Conservation (phyloP, 768 basidiomycete species). For the Hygrophoropsis aurantiaca region DNA sequence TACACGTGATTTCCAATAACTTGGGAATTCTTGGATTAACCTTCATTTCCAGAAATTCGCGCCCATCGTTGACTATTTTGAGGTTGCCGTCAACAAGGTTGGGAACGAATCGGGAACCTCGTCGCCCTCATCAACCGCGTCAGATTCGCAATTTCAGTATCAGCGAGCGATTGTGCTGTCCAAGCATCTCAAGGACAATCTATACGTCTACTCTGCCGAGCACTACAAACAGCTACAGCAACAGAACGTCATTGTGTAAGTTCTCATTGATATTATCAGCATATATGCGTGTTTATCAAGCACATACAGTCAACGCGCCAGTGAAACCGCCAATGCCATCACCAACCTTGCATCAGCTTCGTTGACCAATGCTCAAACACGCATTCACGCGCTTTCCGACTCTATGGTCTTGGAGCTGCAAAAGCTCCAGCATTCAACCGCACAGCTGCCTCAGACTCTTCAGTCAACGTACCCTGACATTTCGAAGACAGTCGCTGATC, state of each 20-base stretch:
- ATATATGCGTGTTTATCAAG: conserved; percentile 6
- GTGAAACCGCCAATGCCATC: conserved; percentile 65
- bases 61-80: conserved; percentile 75
- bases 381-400: conserved; percentile 60
- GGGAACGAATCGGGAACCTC: conserved; percentile 46
- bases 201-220: conserved; percentile 66
- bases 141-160: conserved; percentile 71
- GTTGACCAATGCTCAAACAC: conserved; percentile 51
- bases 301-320: conserved; percentile 59
- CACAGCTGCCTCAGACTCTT: conserved; percentile 57
- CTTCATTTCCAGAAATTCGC: conserved; percentile 51
- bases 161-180: conserved; percentile 72
- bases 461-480: conserved; percentile 60
- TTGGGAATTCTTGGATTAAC: conserved; percentile 10
- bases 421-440: conserved; percentile 60
- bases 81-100: conserved; percentile 52
- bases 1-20: conserved; percentile 15
- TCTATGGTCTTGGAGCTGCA: conserved; percentile 67
- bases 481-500: conserved; percentile 49
- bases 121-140: conserved; percentile 44
- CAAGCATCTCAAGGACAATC: conserved; percentile 58
- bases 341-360: conserved; percentile 59
- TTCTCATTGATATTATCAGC: background rate
- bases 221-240: conserved; percentile 69
- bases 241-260: conserved; percentile 66